Evolutionary conservation across 495 filamentous ascomycete genomes (phyloP).

Genomic region (Trichocladium uniseriatum): DNA sequence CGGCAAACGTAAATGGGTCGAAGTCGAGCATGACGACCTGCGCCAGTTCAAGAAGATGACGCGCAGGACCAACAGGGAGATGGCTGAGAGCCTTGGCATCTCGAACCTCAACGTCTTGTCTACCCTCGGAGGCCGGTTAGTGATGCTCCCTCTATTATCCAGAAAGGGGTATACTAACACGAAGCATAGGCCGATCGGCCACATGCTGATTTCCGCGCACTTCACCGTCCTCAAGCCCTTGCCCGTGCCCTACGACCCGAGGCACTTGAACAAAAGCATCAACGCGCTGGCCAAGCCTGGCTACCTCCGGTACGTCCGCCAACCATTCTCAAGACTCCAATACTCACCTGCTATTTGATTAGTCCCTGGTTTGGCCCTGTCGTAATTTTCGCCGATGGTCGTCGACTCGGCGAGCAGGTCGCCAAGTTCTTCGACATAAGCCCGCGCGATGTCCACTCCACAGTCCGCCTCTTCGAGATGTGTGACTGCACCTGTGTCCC

Average conservation of each 20-base stretch:
- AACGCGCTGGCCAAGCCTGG: conserved; percentile 1
- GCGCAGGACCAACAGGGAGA: no score
- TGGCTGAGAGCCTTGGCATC: no score
- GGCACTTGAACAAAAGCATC: conserved; percentile 1
- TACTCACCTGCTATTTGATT: background rate
- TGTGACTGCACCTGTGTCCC: background rate
- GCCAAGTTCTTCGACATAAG: background rate
- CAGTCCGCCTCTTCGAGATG: background rate
- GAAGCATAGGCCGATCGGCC: background rate
- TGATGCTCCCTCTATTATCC: no score
- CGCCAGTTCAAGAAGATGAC: background rate
- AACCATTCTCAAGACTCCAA: no score
- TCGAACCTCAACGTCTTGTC: no score
- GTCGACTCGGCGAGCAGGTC: background rate
- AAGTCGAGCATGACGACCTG: background rate
- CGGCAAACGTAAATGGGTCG: background rate
- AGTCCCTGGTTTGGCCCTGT: conserved; percentile 1
- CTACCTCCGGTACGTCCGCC: conserved; percentile 4
- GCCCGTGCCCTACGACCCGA: background rate
- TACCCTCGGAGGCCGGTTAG: no score
- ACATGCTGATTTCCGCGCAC: background rate
- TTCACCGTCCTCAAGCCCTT: background rate
- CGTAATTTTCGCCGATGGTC: background rate
- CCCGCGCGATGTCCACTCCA: conserved; percentile 5
- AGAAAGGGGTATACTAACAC: no score